Conservation (phyloP, 129 eudicot genomes). For the sunflower (Helianthus annuus) region DNA sequence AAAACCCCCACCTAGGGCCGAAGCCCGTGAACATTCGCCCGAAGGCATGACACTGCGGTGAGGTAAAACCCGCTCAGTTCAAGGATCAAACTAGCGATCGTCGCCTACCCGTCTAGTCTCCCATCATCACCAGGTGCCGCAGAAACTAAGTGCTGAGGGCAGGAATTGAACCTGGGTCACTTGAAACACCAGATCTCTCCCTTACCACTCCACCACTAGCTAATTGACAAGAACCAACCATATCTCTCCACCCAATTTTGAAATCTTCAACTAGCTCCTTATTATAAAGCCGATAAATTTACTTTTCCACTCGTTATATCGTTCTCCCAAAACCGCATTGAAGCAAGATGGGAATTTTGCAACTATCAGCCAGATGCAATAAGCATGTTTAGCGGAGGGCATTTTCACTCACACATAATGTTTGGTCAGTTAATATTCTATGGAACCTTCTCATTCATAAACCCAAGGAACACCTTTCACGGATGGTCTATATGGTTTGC, state of each 20-base stretch:
- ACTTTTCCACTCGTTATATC: constrained; percentile 92
- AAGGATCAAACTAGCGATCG: no score
- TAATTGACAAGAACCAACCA: constrained; percentile 53
- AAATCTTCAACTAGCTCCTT: constrained; percentile 84
- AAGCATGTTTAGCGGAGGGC: constrained; percentile 93
- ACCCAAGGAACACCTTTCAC: constrained; percentile 69
- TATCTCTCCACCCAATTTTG: constrained; percentile 94
- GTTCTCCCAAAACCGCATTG: constrained; percentile 89
- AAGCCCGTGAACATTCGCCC: no score
- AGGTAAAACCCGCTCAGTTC: no score
- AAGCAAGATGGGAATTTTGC: constrained; percentile 99
- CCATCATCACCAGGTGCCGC: no score
- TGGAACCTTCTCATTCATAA: constrained; percentile 95
- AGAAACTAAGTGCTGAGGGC: no score
- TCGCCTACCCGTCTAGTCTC: no score
- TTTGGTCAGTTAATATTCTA: constrained; percentile 91
- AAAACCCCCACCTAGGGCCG: no score
- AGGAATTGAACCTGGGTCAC: no score
- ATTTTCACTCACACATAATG: constrained; percentile 90
- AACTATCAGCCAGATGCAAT: constrained; percentile 91
- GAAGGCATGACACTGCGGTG: no score
- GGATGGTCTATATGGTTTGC: no score
- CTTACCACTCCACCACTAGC: no score
- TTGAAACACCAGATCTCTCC: no score
- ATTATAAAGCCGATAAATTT: constrained; percentile 90